These are phyloP conservation scores for Cyamopsis tetragonoloba DNA, from an alignment of 306 rosid genomes.

Conservation along the genomic window DNA sequence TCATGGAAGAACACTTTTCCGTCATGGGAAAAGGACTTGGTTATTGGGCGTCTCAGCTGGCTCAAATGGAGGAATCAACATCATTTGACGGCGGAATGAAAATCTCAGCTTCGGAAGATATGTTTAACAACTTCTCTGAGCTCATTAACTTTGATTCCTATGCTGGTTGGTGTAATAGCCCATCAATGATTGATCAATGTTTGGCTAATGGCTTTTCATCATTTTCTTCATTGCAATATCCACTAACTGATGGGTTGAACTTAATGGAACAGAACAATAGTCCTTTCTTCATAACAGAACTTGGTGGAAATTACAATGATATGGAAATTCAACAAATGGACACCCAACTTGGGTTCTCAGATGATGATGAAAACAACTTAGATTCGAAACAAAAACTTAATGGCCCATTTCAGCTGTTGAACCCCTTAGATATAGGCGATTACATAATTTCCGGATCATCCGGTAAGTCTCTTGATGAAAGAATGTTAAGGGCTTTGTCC, in stretches of 20 bases:
- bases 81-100: slow-evolving; percentile 45
- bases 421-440: slow-evolving; percentile 24
- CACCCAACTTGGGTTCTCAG: slow-evolving; percentile 36
- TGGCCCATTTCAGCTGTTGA: slow-evolving; percentile 32
- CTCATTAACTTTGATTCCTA: slow-evolving; percentile 63
- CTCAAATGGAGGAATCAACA: slow-evolving; percentile 43
- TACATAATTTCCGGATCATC: slow-evolving; percentile 42
- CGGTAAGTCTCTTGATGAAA: slow-evolving; percentile 75
- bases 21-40: slow-evolving; percentile 41
- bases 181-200: slow-evolving; percentile 38
- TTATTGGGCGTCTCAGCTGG: slow-evolving; percentile 37
- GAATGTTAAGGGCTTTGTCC: slow-evolving; percentile 81
- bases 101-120: slow-evolving; percentile 47
- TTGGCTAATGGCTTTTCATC: slow-evolving; percentile 46
- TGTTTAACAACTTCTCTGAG: slow-evolving; percentile 52
- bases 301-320: slow-evolving; percentile 36
- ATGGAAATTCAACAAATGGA: slow-evolving; percentile 48
- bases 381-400: slow-evolving; percentile 25
- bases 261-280: slow-evolving; percentile 39
- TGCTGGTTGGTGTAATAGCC: slow-evolving; percentile 70
- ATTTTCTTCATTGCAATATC: slow-evolving; percentile 32
- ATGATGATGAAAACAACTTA: slow-evolving; percentile 31
- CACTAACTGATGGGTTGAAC: slow-evolving; percentile 42
- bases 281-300: slow-evolving; percentile 36
- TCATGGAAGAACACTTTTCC: slow-evolving; percentile 54